phyloP scores from a whole-genome alignment of 352 stramenopile genomes.

The Globisporangium ultimum region DNA sequence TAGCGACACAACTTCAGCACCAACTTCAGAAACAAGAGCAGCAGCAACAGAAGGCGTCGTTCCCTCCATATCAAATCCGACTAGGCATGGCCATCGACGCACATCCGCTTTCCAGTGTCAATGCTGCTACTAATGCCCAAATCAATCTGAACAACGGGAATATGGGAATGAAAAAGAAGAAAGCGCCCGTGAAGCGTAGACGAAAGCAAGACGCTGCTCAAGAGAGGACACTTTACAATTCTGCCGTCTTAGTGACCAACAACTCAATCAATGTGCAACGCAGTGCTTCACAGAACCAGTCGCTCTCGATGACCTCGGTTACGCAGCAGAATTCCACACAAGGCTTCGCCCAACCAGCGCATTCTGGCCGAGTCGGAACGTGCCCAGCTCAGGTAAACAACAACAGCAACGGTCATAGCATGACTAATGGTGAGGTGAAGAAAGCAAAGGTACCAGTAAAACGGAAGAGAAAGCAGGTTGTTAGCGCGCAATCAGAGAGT shows the following conservation, averaged over 20 bases:
- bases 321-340: not conserved
- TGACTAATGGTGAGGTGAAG: not conserved
- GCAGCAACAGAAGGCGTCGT: not conserved
- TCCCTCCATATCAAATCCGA: not conserved
- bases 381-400: too few species aligned
- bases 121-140: not conserved
- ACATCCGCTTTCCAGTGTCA: too few species aligned
- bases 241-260: not conserved
- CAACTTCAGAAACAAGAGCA: not conserved
- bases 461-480: not conserved
- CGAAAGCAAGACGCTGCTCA: constrained; percentile 1
- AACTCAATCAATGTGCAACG: not conserved
- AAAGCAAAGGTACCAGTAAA: not conserved
- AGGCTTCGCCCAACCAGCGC: too few species aligned
- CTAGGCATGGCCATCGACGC: not conserved
- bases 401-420: not conserved
- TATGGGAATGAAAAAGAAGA: not conserved
- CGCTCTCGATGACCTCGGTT: not conserved
- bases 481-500: not conserved
- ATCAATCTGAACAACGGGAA: not conserved
- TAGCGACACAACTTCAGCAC: not conserved
- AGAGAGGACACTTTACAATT: not conserved
- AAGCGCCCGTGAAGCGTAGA: constrained; percentile 1
- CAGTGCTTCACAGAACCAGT: not conserved
- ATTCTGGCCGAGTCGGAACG: too few species aligned